Evolutionary conservation across 768 basidiomycete genomes (phyloP).

Genomic region (Suillus fuscotomentosus): DNA sequence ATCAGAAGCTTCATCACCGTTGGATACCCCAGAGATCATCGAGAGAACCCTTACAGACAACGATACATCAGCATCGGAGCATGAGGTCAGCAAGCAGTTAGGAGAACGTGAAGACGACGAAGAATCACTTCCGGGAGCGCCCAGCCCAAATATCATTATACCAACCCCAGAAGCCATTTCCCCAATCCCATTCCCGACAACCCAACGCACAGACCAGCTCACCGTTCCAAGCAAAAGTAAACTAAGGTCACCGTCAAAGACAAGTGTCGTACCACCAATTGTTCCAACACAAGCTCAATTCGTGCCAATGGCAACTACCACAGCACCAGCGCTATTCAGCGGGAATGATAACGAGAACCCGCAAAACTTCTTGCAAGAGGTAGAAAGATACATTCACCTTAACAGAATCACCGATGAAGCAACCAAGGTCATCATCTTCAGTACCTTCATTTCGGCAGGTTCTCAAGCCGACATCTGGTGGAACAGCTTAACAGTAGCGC

Average conservation of each 20-base stretch:
- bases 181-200: too few species aligned
- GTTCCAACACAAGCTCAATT: background rate
- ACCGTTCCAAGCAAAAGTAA: fast-evolving
- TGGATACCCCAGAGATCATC: too few species aligned
- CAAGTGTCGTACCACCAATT: fast-evolving
- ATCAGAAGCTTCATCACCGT: too few species aligned
- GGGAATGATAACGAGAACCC: background rate
- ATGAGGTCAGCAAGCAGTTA: too few species aligned
- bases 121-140: too few species aligned
- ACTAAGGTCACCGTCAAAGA: too few species aligned
- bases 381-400: background rate
- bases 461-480: background rate
- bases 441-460: background rate
- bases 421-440: background rate
- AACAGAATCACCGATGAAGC: background rate
- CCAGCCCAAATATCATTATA: too few species aligned
- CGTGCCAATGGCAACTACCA: background rate
- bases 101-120: too few species aligned
- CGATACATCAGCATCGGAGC: too few species aligned
- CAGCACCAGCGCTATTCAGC: background rate
- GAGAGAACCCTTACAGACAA: too few species aligned
- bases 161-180: too few species aligned
- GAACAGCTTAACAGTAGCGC: fast-evolving
- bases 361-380: background rate
- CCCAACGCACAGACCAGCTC: too few species aligned